Evolutionary conservation across 768 basidiomycete genomes (phyloP).

Genomic region (Amanita fuliginea): DNA sequence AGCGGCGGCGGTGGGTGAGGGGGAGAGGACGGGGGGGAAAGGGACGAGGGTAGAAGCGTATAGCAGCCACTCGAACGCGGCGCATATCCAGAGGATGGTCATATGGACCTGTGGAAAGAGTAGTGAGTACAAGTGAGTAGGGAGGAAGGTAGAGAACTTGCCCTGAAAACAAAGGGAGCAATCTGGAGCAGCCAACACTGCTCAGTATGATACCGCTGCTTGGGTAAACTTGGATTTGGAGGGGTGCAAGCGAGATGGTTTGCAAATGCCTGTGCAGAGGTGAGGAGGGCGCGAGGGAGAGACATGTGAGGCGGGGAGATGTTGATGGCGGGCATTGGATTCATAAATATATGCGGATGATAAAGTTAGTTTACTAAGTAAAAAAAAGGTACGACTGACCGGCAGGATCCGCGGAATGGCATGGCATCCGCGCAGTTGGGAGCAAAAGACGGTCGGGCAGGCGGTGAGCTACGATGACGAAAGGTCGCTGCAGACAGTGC

Average conservation of each 20-base stretch:
- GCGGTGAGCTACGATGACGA: neutral
- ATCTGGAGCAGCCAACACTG: slow-evolving; percentile 42
- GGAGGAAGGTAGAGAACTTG: slow-evolving; percentile 9
- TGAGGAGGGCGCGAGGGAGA: slow-evolving; percentile 33
- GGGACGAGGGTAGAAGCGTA: slow-evolving; percentile 22
- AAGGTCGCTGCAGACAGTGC: slow-evolving; percentile 36
- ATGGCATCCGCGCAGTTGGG: too few species aligned
- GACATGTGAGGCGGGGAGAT: slow-evolving; percentile 24
- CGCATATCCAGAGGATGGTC: slow-evolving; percentile 36
- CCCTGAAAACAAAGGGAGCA: slow-evolving; percentile 47
- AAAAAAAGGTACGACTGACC: too few species aligned
- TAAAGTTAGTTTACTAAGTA: too few species aligned
- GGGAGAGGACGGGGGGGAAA: slow-evolving; percentile 20
- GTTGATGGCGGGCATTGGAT: too few species aligned
- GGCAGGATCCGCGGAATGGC: too few species aligned
- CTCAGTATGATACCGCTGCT: slow-evolving; percentile 41
- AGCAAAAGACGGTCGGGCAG: too few species aligned
- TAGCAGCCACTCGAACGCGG: slow-evolving; percentile 37
- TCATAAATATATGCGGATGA: too few species aligned
- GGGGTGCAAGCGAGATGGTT: slow-evolving; percentile 45
- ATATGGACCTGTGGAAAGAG: slow-evolving; percentile 32
- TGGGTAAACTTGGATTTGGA: slow-evolving; percentile 41
- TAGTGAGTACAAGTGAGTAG: neutral
- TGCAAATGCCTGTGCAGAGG: slow-evolving; percentile 35
- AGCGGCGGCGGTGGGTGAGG: slow-evolving; percentile 21